Evolutionary conservation across 2,329 filamentous ascomycete genomes (phyloP), one percentile per base, ranked within the genome.

Genomic region (Talaromyces rugulosus): DNA sequence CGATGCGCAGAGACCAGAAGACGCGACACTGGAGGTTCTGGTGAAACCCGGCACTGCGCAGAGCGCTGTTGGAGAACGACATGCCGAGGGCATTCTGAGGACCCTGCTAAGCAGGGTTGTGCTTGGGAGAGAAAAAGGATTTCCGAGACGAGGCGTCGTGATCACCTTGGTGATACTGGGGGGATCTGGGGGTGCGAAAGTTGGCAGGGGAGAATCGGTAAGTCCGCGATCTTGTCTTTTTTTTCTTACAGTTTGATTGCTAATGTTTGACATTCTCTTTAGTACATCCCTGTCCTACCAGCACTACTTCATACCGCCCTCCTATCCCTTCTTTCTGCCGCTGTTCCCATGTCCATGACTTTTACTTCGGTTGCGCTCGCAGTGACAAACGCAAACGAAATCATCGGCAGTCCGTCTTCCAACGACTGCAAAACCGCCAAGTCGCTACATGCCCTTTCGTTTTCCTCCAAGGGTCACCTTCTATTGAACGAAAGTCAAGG

Each of bases 11-110:
- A 86, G 95, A 67, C 90, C 95, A 7, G 93, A 96, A 76, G 92
- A 97, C 79, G 92, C 94, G 31, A 86, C 89, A 56, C 82, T 99
- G 66, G 95, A 98, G 77, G 91, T 99, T 62, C 87, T 94, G 73
- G 86, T 99, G 66, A 87, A 95, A 74, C 94, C 94, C 56, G 89
- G 90, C 40, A 87, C 89, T 66, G 93, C 93, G 16, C 88, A 95
- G 53, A 92, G 90, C 80, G 89, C 92, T 88, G 89, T 89, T 18
- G 85, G 88, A 65, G 90, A 93, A 76, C 85, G 92, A 68, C 91
- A 96, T 76, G 85, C 96, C 28, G 93, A 97, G 78, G 86, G 72
- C 4, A 72, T 80, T 42, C 56, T 81, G 51, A 74, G 71, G 34
- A 69, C 67, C 51, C 68, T 78, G 53, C 65, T 81, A 44, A 68